These are phyloP conservation scores for Chlorella ohadii DNA, from an alignment of 139 green algal species.

Conservation along the genomic window DNA sequence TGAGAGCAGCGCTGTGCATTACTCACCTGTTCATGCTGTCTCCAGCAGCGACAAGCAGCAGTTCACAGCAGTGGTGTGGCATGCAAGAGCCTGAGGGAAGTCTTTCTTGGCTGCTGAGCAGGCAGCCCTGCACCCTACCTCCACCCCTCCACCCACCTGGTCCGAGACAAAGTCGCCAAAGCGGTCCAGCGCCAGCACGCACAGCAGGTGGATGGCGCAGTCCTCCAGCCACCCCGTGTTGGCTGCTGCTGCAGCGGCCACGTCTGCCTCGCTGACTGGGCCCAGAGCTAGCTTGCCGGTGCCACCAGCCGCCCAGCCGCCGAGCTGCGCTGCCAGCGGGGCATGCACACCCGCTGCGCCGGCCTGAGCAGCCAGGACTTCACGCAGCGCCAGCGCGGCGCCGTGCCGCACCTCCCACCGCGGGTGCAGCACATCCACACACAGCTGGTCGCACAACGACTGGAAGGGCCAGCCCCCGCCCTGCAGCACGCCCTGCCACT, in stretches of 20 bases:
- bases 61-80: too few species aligned
- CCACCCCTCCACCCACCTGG: conserved; percentile 54
- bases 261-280: conserved; percentile 41
- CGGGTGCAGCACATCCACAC: conserved; percentile 69
- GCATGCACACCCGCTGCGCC: conserved; percentile 53
- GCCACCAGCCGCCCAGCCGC: conserved; percentile 47
- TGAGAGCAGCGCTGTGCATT: background rate
- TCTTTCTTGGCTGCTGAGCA: too few species aligned
- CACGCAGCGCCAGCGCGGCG: conserved; percentile 82
- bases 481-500: conserved; percentile 61
- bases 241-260: conserved; percentile 45
- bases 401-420: conserved; percentile 79
- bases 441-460: conserved; percentile 78
- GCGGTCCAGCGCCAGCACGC: conserved; percentile 93
- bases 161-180: conserved; percentile 97
- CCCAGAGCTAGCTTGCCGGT: conserved; percentile 52
- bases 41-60: too few species aligned
- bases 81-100: too few species aligned
- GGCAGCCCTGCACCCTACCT: too few species aligned
- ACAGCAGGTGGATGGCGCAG: conserved; percentile 84
- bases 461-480: conserved; percentile 88
- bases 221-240: conserved; percentile 89
- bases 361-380: conserved; percentile 81
- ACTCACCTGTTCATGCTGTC: background rate
- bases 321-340: conserved; percentile 3